Evolutionary conservation across 2,329 filamentous ascomycete genomes (phyloP).

Genomic region (Epichloe festucae): DNA sequence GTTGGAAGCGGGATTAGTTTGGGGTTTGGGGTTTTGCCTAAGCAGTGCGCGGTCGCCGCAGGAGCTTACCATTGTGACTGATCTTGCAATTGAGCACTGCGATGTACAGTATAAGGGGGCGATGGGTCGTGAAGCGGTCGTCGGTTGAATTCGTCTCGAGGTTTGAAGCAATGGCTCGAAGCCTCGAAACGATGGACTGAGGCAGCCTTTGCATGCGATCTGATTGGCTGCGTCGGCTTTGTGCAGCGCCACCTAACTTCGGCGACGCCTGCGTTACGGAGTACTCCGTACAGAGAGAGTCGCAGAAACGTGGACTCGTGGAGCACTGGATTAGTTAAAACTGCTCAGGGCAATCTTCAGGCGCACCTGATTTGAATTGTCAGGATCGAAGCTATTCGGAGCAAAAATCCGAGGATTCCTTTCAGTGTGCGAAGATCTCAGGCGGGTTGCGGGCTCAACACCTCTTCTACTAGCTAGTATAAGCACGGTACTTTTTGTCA

Average conservation of each 20-base stretch:
- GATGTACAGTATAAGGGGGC: conserved; percentile 11
- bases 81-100: conserved; percentile 19
- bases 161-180: conserved; percentile 9
- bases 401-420: too few relatives aligned
- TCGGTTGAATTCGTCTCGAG: conserved; percentile 15
- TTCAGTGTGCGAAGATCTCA: too few relatives aligned
- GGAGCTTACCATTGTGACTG: conserved; percentile 25
- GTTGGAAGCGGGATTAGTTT: conserved; percentile 23
- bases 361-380: too few relatives aligned
- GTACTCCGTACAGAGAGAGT: neutral
- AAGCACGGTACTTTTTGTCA: too few relatives aligned
- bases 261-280: neutral
- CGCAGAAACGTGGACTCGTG: too few relatives aligned
- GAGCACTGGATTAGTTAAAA: too few relatives aligned
- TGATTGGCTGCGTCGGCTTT: conserved; percentile 17
- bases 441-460: too few relatives aligned
- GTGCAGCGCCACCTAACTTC: neutral
- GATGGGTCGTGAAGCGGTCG: conserved; percentile 16
- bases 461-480: too few relatives aligned
- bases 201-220: conserved; percentile 16
- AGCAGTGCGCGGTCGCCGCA: neutral
- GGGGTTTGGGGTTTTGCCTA: conserved; percentile 2
- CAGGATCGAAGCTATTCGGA: too few relatives aligned
- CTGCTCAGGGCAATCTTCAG: too few relatives aligned
- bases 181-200: conserved; percentile 14